Percentiles rank a stretch among this genome's conserved stretches.
phyloP scores from a whole-genome alignment of 2,329 filamentous ascomycete genomes.

The Elsinoe perseae region DNA sequence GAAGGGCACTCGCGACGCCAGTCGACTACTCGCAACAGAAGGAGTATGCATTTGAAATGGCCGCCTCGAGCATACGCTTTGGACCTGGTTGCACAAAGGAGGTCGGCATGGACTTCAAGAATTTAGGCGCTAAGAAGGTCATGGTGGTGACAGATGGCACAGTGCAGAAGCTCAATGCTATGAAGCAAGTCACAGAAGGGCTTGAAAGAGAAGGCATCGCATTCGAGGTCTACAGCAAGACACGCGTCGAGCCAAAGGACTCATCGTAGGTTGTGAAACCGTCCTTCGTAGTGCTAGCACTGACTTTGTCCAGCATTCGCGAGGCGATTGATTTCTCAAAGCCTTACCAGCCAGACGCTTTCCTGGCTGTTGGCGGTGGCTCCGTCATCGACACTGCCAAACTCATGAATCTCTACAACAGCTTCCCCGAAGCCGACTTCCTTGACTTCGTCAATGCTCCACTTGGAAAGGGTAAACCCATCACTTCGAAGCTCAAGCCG shows the following conservation, averaged over 20 bases:
- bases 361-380: slow-evolving; percentile 83
- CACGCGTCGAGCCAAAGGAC: slow-evolving; percentile 87
- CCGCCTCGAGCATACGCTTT: slow-evolving; percentile 87
- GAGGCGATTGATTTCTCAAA: slow-evolving; percentile 84
- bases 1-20: slow-evolving; percentile 65
- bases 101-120: slow-evolving; percentile 95
- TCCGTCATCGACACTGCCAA: slow-evolving; percentile 98
- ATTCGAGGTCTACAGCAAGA: slow-evolving; percentile 73
- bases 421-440: slow-evolving; percentile 86
- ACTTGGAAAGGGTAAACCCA: slow-evolving; percentile 72
- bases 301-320: slow-evolving; percentile 54
- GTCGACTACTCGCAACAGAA: slow-evolving; percentile 65
- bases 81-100: slow-evolving; percentile 89
- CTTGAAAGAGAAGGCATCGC: slow-evolving; percentile 69
- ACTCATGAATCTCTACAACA: slow-evolving; percentile 93
- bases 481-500: slow-evolving; percentile 62
- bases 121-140: slow-evolving; percentile 78
- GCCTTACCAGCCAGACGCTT: slow-evolving; percentile 73
- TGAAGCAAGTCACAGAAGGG: slow-evolving; percentile 80
- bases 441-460: slow-evolving; percentile 97
- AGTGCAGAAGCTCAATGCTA: slow-evolving; percentile 74
- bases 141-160: slow-evolving; percentile 86
- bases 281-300: not conserved
- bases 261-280: slow-evolving; percentile 55
- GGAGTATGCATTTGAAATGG: slow-evolving; percentile 99